Percentiles rank a stretch among this genome's conserved stretches.
phyloP scores from a whole-genome alignment of 192 early-diverging fungal species.

The Umbelopsis ramanniana region DNA sequence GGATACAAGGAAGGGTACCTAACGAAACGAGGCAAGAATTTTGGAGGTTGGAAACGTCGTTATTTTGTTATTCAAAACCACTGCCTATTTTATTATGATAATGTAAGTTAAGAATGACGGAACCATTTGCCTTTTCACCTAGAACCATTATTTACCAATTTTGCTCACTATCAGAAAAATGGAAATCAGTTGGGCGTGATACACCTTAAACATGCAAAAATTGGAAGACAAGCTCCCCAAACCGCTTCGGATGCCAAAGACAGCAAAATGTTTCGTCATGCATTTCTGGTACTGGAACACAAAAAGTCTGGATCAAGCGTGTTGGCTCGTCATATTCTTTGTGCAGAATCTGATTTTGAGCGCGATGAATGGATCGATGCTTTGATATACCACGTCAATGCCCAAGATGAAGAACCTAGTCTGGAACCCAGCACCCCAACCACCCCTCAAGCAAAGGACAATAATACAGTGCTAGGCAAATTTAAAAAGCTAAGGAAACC shows the following conservation, averaged over 20 bases:
- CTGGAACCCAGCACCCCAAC: constrained; percentile 16
- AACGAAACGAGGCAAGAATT: constrained; percentile 92
- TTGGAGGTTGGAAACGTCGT: constrained; percentile 94
- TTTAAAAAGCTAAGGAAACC: constrained; percentile 1
- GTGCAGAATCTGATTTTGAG: constrained; percentile 87
- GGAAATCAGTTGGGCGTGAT: constrained; percentile 75
- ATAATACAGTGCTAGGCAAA: background rate
- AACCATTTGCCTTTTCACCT: constrained; percentile 17
- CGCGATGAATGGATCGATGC: constrained; percentile 90
- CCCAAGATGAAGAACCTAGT: background rate
- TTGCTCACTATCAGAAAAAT: constrained; percentile 54
- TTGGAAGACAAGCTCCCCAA: constrained; percentile 55
- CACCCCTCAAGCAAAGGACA: constrained; percentile 20
- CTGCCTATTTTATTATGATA: constrained; percentile 83
- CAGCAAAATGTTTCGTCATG: constrained; percentile 78
- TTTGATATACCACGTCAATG: constrained; percentile 52
- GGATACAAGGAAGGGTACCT: constrained; percentile 86
- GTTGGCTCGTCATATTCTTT: constrained; percentile 76
- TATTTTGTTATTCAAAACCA: constrained; percentile 78
- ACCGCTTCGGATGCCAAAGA: constrained; percentile 28
- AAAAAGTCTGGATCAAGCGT: constrained; percentile 65
- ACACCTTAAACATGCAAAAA: constrained; percentile 69
- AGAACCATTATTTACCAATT: constrained; percentile 7
- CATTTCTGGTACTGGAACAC: constrained; percentile 85
- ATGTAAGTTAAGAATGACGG: constrained; percentile 44